Evolutionary conservation across 176 grass and related monocot genomes (phyloP).

Genomic region (Musa beccarii): DNA sequence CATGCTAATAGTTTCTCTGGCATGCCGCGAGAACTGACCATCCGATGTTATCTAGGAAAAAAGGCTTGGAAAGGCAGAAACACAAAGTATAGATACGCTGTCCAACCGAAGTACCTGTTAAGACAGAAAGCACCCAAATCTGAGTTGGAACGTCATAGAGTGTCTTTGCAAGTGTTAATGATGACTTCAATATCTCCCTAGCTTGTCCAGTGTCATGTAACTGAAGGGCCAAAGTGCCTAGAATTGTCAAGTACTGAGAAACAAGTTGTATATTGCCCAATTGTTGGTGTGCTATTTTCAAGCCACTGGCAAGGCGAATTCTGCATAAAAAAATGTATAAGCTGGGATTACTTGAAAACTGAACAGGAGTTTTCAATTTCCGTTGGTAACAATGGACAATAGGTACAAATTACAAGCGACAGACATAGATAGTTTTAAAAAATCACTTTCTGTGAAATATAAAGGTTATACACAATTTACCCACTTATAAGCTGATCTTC

Average conservation of each 20-base stretch:
- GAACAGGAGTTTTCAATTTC: background rate
- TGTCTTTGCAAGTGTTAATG: slow-evolving; percentile 86
- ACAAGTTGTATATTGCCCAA: slow-evolving; percentile 96
- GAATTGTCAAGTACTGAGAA: slow-evolving; percentile 93
- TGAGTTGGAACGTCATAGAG: slow-evolving; percentile 96
- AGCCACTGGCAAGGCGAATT: slow-evolving; percentile 82
- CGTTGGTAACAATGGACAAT: background rate
- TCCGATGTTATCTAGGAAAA: background rate
- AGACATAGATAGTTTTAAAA: background rate
- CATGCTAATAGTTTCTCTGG: background rate
- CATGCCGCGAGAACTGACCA: background rate
- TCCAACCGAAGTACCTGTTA: slow-evolving; percentile 34
- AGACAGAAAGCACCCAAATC: slow-evolving; percentile 93
- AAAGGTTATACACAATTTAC: background rate
- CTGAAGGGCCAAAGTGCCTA: slow-evolving; percentile 89
- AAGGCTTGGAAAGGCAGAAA: background rate
- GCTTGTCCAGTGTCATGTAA: slow-evolving; percentile 78
- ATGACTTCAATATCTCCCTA: slow-evolving; percentile 93
- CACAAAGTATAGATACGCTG: background rate
- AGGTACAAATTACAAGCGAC: background rate
- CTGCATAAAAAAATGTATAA: slow-evolving; percentile 33
- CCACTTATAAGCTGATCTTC: background rate
- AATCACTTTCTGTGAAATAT: background rate
- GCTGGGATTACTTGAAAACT: background rate
- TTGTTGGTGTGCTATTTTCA: slow-evolving; percentile 95